Conservation (phyloP, 345 rosid species). For the Populus pruinosa region DNA sequence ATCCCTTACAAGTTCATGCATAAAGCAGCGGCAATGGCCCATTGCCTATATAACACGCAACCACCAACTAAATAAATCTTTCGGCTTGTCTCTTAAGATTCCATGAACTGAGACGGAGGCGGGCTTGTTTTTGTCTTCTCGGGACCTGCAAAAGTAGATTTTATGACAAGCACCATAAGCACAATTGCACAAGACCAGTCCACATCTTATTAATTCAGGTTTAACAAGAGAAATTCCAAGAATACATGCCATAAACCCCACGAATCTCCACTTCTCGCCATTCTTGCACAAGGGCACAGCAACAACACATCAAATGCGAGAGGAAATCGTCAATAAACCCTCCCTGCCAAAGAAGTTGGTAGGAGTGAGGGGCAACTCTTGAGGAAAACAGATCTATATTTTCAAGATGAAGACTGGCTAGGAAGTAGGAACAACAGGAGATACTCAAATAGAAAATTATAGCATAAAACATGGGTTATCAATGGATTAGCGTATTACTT, state of each 20-base stretch:
- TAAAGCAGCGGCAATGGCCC: slow-evolving; percentile 13
- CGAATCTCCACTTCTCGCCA: slow-evolving; percentile 93
- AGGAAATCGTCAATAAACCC: slow-evolving; percentile 91
- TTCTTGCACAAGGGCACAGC: slow-evolving; percentile 99
- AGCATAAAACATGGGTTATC: too few species aligned
- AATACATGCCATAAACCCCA: slow-evolving; percentile 56
- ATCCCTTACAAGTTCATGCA: slow-evolving; percentile 7
- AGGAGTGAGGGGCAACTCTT: neutral
- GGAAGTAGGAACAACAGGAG: neutral
- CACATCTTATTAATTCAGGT: neutral
- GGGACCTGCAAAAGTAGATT: slow-evolving; percentile 43
- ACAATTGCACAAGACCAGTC: neutral
- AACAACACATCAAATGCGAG: slow-evolving; percentile 95
- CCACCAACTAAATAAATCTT: neutral
- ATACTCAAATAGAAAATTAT: neutral
- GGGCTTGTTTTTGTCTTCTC: slow-evolving; percentile 82
- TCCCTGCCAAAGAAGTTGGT: slow-evolving; percentile 46
- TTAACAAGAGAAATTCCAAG: neutral
- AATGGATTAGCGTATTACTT: too few species aligned
- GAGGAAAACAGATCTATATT: neutral
- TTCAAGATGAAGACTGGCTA: neutral
- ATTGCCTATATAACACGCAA: slow-evolving; percentile 15
- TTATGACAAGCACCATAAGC: neutral
- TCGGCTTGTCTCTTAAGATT: slow-evolving; percentile 37
- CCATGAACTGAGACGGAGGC: slow-evolving; percentile 82